Base-by-base conservation (phyloP, 2,329 filamentous ascomycete genomes). In the Colletotrichum orbiculare region DNA sequence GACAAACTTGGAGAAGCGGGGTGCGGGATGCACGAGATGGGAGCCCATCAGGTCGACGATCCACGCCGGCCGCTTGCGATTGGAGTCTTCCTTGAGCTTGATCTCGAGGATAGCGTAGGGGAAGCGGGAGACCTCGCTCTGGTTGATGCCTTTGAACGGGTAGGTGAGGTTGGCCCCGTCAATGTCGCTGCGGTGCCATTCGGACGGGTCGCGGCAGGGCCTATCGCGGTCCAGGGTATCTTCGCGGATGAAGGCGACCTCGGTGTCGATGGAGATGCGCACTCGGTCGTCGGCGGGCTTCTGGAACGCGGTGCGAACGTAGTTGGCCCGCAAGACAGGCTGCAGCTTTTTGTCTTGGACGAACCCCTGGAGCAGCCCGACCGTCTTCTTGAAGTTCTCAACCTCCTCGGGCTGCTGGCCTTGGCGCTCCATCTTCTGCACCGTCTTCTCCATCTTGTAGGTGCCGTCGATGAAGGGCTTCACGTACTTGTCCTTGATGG, bases 1-100 rank as follows among this genome's bases (percentile, higher is more conserved):
- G 2, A 97, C 91, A 71, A 98, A 99, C 77, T 99, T 99, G 72
- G 94, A 97, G 80, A 99, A 99, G 54, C 91, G 89, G 2, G 94
- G 93, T 0, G 92, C 90, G 49, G 94, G 89, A 75, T 97, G 94
- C 68, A 99, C 92, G 5, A 99, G 86, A 77, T 99, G 95, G 6
- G 94, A 97, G 56, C 87, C 85, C 88, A 97, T 97, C 70, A 99
- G 81, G 70, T 99, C 96, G 70, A 94, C 88, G 39, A 98, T 84
- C 96, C 96, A 99, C 68, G 90, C 87, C 5, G 91, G 90, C 60
- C 89, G 88, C 77, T 92, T 94, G 69, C 87, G 85, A 67, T 81
- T 79, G 55, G 80, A 82, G 67, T 87, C 85, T 64, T 91, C 89
- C 73, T 88, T 89, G 70, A 97, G 83, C 81, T 97, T 97, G 79